A percentile compares a stretch with the other conserved stretches of the same genome.
These are phyloP conservation scores for Anethum foeniculum DNA, from an alignment of 140 eudicot species.

Conservation along the genomic window DNA sequence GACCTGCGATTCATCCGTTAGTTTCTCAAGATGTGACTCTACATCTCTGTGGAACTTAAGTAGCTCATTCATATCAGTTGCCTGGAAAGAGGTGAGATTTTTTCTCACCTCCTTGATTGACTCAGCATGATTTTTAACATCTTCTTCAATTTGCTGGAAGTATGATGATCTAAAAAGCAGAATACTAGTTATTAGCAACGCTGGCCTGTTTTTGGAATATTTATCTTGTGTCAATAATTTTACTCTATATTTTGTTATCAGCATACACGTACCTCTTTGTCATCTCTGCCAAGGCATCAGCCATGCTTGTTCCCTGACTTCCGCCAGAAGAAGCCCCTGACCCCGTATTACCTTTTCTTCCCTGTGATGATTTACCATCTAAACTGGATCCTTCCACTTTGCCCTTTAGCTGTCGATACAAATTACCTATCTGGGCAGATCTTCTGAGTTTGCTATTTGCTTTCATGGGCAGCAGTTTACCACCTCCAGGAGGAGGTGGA, in stretches of 20 bases:
- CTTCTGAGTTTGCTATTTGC: conserved; percentile 56
- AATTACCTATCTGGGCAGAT: conserved; percentile 85
- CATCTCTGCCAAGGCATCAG: conserved; percentile 65
- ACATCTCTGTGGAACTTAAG: conserved; percentile 57
- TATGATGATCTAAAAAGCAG: conserved; percentile 59
- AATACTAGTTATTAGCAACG: neutral
- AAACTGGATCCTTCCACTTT: conserved; percentile 78
- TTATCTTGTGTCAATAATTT: neutral
- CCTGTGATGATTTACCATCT: conserved; percentile 43
- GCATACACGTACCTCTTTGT: conserved; percentile 34
- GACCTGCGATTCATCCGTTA: conserved; percentile 92
- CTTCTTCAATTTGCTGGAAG: conserved; percentile 87
- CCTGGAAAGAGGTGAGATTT: conserved; percentile 44
- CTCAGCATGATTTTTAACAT: conserved; percentile 51
- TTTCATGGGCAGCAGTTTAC: conserved; percentile 42
- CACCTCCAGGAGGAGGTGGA: conserved; percentile 44
- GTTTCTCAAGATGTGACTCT: conserved; percentile 83
- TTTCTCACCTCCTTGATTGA: conserved; percentile 54
- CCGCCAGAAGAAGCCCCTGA: conserved; percentile 33
- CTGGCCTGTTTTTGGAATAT: neutral
- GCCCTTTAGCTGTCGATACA: conserved; percentile 74
- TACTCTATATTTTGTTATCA: neutral
- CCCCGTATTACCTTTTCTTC: conserved; percentile 35
- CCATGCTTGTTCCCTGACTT: conserved; percentile 42
- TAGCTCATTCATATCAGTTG: conserved; percentile 76